Percentiles rank a stretch among this genome's conserved stretches.
Conservation (phyloP, 306 rosid genomes). For the Coriaria nepalensis region DNA sequence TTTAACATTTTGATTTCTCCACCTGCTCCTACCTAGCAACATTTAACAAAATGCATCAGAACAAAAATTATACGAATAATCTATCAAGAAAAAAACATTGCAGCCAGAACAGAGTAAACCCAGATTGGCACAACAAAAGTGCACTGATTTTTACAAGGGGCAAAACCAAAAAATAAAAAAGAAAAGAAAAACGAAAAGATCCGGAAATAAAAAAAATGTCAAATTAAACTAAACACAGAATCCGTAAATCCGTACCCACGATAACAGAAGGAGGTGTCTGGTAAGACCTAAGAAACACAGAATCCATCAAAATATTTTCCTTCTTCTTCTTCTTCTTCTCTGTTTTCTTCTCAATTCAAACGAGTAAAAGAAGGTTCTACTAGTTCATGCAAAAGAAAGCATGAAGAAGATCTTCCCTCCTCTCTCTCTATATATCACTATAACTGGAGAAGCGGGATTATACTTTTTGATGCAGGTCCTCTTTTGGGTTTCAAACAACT, state of each 20-base stretch:
- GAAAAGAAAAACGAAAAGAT: too few relatives aligned
- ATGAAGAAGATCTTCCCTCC: too few relatives aligned
- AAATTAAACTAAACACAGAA: too few relatives aligned
- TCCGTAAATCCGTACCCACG: too few relatives aligned
- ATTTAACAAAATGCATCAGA: constrained; percentile 5
- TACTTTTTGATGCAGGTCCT: too few relatives aligned
- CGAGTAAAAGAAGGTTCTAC: too few relatives aligned
- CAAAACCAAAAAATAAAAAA: neutral
- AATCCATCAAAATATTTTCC: constrained; percentile 46
- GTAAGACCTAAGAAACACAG: constrained; percentile 23
- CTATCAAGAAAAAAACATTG: constrained; percentile 1
- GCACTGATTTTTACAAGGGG: neutral
- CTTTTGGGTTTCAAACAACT: too few relatives aligned
- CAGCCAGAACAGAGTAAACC: too few relatives aligned
- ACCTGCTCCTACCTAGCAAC: constrained; percentile 25
- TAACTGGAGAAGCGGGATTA: too few relatives aligned
- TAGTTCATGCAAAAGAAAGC: too few relatives aligned
- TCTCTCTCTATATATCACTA: too few relatives aligned
- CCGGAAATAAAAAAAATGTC: neutral
- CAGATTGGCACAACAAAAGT: neutral
- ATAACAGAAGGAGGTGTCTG: constrained; percentile 12
- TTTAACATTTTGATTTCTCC: constrained; percentile 26
- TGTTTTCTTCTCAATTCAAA: too few relatives aligned
- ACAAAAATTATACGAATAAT: constrained; percentile 5
- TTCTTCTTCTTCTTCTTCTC: constrained; percentile 38